A percentile compares a stretch with the other conserved stretches of the same genome.
These are phyloP conservation scores for Heteromeles arbutifolia DNA, from an alignment of 306 rosid genomes.

Conservation along the genomic window DNA sequence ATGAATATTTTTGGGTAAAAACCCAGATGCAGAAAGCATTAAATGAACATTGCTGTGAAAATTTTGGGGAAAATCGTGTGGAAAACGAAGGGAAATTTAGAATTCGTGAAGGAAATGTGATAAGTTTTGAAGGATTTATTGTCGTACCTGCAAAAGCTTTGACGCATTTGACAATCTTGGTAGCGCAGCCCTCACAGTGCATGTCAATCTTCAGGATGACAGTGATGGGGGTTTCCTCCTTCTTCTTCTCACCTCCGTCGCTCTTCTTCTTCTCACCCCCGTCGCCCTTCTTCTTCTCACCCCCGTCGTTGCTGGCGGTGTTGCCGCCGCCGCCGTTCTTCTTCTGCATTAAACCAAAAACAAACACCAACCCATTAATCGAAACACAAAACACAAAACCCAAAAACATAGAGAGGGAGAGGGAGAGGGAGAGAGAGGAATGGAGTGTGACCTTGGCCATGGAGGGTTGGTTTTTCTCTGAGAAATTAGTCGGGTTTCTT, in stretches of 20 bases:
- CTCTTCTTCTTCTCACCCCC: constrained; percentile 20
- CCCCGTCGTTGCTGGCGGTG: constrained; percentile 20
- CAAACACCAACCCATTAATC: neutral
- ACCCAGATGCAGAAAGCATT: neutral
- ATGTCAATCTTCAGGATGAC: constrained; percentile 50
- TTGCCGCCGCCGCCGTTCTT: constrained; percentile 19
- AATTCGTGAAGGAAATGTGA: neutral
- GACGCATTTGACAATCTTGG: constrained; percentile 36
- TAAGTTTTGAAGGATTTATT: neutral
- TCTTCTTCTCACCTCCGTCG: constrained; percentile 34
- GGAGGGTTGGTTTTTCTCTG: neutral
- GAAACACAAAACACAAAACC: neutral
- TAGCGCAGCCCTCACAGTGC: constrained; percentile 71
- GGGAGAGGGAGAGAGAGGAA: neutral
- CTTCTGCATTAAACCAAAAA: constrained; percentile 6
- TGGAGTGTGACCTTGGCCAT: neutral
- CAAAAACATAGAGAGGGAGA: neutral
- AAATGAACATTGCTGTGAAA: neutral
- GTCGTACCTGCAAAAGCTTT: constrained; percentile 32
- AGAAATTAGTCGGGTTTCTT: neutral
- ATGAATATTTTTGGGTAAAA: neutral
- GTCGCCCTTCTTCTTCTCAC: constrained; percentile 15
- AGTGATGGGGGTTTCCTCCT: constrained; percentile 24
- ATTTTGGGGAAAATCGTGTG: neutral
- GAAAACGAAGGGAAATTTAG: neutral